Conservation (phyloP, 225 moss, liverwort and hornwort genomes). For the Marchantia polymorpha region DNA sequence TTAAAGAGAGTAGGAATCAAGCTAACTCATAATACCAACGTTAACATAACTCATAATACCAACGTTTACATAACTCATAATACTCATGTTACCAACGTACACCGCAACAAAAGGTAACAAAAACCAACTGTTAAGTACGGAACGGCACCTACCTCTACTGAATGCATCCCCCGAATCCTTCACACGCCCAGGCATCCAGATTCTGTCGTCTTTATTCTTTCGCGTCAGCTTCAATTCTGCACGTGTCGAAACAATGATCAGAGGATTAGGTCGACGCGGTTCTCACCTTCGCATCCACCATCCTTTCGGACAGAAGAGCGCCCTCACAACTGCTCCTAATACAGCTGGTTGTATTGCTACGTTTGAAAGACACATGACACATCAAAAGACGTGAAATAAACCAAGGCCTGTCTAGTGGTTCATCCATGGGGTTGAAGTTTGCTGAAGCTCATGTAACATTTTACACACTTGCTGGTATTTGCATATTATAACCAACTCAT, state of each 20-base stretch:
- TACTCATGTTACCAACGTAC: too few species aligned
- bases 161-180: conserved; percentile 54
- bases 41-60: too few species aligned
- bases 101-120: not conserved
- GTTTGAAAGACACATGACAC: not conserved
- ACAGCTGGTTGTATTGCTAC: too few species aligned
- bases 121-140: not conserved
- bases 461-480: not conserved
- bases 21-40: too few species aligned
- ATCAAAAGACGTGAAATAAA: not conserved
- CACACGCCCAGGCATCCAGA: conserved; percentile 54
- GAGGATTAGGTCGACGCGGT: not conserved
- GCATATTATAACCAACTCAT: not conserved
- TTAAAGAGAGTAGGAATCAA: not conserved
- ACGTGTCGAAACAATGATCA: not conserved
- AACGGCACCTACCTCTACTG: conserved; percentile 21
- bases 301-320: not conserved
- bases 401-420: not conserved
- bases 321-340: not conserved
- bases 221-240: conserved; percentile 56
- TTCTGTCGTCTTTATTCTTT: conserved; percentile 44
- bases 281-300: not conserved
- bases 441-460: not conserved
- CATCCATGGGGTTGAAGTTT: not conserved
- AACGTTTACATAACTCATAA: too few species aligned